Evolutionary conservation across 495 filamentous ascomycete species (phyloP).

Genomic region (Aspergillus coremiiformis): DNA sequence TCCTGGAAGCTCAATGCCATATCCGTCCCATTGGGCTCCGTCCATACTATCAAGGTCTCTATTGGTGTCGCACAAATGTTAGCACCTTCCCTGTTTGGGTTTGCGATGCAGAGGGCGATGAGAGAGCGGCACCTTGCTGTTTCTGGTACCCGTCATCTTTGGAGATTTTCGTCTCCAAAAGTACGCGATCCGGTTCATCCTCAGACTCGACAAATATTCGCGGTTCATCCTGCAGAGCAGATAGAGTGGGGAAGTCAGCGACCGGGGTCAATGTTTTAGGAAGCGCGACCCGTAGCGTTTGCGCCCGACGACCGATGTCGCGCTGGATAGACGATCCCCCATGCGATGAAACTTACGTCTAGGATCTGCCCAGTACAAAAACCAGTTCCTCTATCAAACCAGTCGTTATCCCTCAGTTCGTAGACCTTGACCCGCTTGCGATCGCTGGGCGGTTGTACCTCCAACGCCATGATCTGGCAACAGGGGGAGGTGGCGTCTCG

Average conservation of each 20-base stretch:
- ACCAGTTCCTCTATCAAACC: slow-evolving; percentile 95
- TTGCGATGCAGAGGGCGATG: background rate
- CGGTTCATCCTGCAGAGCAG: slow-evolving; percentile 59
- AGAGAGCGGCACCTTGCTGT: slow-evolving; percentile 69
- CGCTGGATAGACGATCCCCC: slow-evolving; percentile 5
- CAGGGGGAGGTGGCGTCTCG: slow-evolving; percentile 31
- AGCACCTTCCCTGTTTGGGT: slow-evolving; percentile 8
- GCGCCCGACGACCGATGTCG: slow-evolving; percentile 14
- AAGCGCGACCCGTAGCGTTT: slow-evolving; percentile 11
- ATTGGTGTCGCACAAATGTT: slow-evolving; percentile 20
- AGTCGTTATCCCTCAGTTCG: slow-evolving; percentile 96
- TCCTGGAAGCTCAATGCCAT: slow-evolving; percentile 99
- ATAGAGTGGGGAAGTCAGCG: slow-evolving; percentile 8
- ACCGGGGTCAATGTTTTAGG: background rate
- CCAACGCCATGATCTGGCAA: slow-evolving; percentile 69
- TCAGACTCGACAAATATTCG: slow-evolving; percentile 89
- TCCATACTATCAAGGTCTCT: slow-evolving; percentile 99
- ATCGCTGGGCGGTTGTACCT: slow-evolving; percentile 71
- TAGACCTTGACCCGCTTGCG: slow-evolving; percentile 99
- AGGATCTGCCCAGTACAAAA: slow-evolving; percentile 79
- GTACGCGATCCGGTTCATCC: slow-evolving; percentile 72
- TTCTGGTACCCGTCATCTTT: slow-evolving; percentile 98
- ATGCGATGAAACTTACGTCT: slow-evolving; percentile 53
- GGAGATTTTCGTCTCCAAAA: slow-evolving; percentile 80
- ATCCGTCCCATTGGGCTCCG: slow-evolving; percentile 76